Base-by-base conservation (phyloP, 2,329 filamentous ascomycete genomes). In the Neonectria magnoliae region DNA sequence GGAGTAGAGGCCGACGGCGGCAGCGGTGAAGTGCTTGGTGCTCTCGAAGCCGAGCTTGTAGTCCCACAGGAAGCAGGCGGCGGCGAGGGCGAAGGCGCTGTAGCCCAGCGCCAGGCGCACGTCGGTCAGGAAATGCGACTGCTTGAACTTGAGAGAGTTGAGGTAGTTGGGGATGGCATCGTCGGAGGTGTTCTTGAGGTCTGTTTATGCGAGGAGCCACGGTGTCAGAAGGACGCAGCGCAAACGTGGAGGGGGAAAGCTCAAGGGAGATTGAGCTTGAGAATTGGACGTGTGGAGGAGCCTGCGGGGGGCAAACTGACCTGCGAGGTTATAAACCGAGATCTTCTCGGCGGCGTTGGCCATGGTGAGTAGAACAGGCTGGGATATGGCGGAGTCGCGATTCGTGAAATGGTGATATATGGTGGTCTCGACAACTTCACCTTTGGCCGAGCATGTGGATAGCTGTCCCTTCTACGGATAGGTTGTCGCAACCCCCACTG, bases 181-280 rank as follows among this genome's bases (percentile, higher is more conserved):
- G 82, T 99, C 96, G 71, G 93, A 93, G 42, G 94, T 97, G 83
- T 96, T 97, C 81, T 98, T 98, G 69, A 99, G 91, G 78, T 98
- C 96, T 97, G 60, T 50, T 56, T 50, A 25, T 62, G 64, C 51
- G 45, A 68, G 58, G 67, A 70, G 72, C 71, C 72, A 74, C 67
- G 53, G 72, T 74, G 72, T 74, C 65, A 74, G 71, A 66, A 71
- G 64, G 33, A n/a, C 6, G 41, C 33, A 44, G 45, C 20, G 31
- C 63, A 55, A 51, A 54, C 36, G 44, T 41, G 54, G 33, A 8
- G 48, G 16, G 29, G n/a, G n/a, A 33, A 20, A 20, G 16, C 25
- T 11, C 27, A 33, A n/a, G 48, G 27, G 16, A 6, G 8, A 31
- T 13, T 14, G 20, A 8, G 13, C 42, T 25, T 20, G 4, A 18